Evolutionary conservation across 139 green algal species (phyloP).

Genomic region (Coelastrella sp.): DNA sequence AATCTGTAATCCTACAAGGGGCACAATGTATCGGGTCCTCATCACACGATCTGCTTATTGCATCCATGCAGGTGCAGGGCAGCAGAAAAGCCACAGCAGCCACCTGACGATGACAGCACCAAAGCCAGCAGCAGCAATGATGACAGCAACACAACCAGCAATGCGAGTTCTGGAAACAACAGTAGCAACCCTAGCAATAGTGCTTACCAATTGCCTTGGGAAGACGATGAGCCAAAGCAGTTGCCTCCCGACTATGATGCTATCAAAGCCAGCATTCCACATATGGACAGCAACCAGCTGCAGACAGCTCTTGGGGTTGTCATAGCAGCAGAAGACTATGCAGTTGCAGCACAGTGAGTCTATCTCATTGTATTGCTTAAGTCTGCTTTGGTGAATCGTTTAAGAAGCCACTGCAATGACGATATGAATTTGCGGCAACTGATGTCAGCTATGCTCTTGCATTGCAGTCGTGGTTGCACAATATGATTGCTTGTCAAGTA

Average conservation of each 20-base stretch:
- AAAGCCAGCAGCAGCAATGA: not conserved
- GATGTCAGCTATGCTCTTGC: no score
- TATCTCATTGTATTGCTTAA: not conserved
- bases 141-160: no score
- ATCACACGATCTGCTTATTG: not conserved
- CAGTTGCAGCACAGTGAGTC: slow-evolving; percentile 51
- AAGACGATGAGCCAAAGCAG: slow-evolving; percentile 1
- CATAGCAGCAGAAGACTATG: slow-evolving; percentile 80
- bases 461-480: no score
- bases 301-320: slow-evolving; percentile 79
- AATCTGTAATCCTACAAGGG: not conserved
- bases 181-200: slow-evolving; percentile 21
- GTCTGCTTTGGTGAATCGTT: no score
- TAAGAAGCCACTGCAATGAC: no score
- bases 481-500: no score
- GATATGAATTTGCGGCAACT: no score
- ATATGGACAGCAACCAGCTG: slow-evolving; percentile 80
- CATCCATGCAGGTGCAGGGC: not conserved
- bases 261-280: slow-evolving; percentile 39
- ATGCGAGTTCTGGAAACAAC: not conserved
- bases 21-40: not conserved
- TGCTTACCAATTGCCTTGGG: slow-evolving; percentile 10
- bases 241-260: slow-evolving; percentile 7
- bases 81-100: not conserved
- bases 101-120: not conserved